Evolutionary conservation across 257 asterid species (phyloP), one percentile per base, ranked within the genome.

Genomic region (Datura wrightii): DNA sequence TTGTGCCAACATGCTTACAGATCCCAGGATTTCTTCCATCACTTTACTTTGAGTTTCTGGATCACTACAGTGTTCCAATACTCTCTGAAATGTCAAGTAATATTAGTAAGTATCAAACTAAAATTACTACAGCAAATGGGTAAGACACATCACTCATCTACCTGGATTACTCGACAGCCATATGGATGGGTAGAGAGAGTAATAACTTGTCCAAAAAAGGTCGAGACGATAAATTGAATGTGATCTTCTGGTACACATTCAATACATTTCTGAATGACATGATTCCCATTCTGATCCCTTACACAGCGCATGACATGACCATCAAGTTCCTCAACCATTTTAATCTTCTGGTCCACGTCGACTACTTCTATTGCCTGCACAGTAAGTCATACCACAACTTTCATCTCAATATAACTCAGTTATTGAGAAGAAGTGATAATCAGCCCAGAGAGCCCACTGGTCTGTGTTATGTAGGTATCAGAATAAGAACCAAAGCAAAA

Each of bases 111-210:
- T 54, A 39, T 5, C 52, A 52, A 50, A 54, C 19, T 39, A 56
- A 54, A 24, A 59, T 48, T 37, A 70, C 41, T 6, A 36, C 19
- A 36, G 10, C 37, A 67, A 34, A 42, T 48, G 48, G 37, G 14
- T 19, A 79, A 6, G 18, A 50, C 34, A 72, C 53, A 80, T 79
- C 63, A 10, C 66, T 74, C 19, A 55, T 88, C 58, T 84, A 96
- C 99, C 96, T 96, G 99, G 79, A 96, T 92, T 54, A 94, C 99
- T 78, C 99, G 99, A 85, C 99, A 96, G 62, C 99, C 99, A 89
- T 96, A 96, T 48, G 99, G 98, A 89, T 96, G 99, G 71, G 98
- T 92, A 34, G 99, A 96, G 37, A 96, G 97, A 48, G 96, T 92
- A 86, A 96, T 93, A 82, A 96, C 98, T 93, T 96, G 97, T 88